Base-by-base conservation (phyloP, 2,329 filamentous ascomycete species). In the Sclerotinia borealis region DNA sequence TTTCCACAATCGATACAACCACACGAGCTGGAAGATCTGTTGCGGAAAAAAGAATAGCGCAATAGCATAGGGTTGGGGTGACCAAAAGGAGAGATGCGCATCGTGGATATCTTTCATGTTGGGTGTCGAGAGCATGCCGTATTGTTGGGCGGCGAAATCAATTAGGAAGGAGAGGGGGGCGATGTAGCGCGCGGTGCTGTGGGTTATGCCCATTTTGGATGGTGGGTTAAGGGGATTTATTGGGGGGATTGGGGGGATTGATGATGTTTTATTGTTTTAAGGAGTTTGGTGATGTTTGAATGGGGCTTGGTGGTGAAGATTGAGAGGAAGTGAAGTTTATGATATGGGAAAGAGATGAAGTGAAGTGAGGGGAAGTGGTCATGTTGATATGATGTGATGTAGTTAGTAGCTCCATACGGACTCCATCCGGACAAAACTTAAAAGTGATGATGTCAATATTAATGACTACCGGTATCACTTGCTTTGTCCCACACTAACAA, bases 81-180 rank as follows among this genome's bases (percentile, higher is more conserved):
- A 81, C 76, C 82, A 86, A 70, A 85, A 85, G 1, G 82, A 83
- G 7, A 85, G 74, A 69, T 86, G 84, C 37, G 74, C 74, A 68
- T 85, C 79, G 71, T 86, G 83, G 37, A 85, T 76, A 56, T 85
- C 80, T 67, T 84, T 80, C 84, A 86, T 86, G 66, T 81, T 85
- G 0, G 83, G 83, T 0, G 72, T 76, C 41, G 79, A 79, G 37
- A 83, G 77, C 72, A 86, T 80, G 72, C 83, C 84, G 73, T 86
- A 85, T 70, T 83, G 81, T 71, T 86, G 83, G 1, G 81, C 79
- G 3, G 79, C 80, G 68, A 86, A 85, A 74, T 86, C 81, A 72
- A 81, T 80, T 22, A 77, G 58, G 73, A 85, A 86, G 27, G 81
- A 81, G 19, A 78, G 72, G 0, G 83, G 82, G 39, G 83, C 82